A percentile compares a stretch with the other conserved stretches of the same genome.
These are phyloP conservation scores for Neurospora hispaniola DNA, from an alignment of 495 filamentous ascomycete species.

Conservation along the genomic window DNA sequence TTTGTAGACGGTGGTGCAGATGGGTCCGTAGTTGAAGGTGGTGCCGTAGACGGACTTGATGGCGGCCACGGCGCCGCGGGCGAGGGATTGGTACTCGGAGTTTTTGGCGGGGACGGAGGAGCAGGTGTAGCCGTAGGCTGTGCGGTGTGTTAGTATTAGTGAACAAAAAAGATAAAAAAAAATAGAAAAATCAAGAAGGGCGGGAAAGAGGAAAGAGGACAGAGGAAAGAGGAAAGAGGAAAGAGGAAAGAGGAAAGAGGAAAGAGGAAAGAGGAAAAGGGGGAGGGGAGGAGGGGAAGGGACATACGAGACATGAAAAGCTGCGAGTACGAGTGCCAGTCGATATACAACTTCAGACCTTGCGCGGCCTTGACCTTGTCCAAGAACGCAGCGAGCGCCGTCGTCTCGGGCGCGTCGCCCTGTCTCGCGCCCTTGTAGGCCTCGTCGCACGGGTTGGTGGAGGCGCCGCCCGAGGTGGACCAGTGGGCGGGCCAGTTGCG, in stretches of 20 bases:
- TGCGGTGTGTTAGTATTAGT: no score
- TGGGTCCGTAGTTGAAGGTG: constrained; percentile 39
- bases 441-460: constrained; percentile 42
- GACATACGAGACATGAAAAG: constrained; percentile 30
- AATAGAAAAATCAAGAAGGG: neutral
- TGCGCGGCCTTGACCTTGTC: constrained; percentile 25
- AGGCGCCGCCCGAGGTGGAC: constrained; percentile 38
- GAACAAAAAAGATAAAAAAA: no score
- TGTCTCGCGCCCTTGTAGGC: constrained; percentile 40
- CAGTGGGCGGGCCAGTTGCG: constrained; percentile 52
- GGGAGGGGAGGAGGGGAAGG: no score
- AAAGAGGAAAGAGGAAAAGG: neutral
- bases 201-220: neutral
- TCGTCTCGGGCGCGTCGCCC: constrained; percentile 40
- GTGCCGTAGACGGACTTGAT: constrained; percentile 40
- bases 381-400: constrained; percentile 31
- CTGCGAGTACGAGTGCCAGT: constrained; percentile 52
- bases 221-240: neutral
- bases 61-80: constrained; percentile 27
- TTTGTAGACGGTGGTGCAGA: constrained; percentile 49
- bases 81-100: constrained; percentile 33
- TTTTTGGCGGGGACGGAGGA: constrained; percentile 30
- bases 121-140: constrained; percentile 31
- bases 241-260: neutral
- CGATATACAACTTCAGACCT: constrained; percentile 50